Evolutionary conservation across 441 rosid genomes (phyloP).

Genomic region (Gossypium schwendimanii): DNA sequence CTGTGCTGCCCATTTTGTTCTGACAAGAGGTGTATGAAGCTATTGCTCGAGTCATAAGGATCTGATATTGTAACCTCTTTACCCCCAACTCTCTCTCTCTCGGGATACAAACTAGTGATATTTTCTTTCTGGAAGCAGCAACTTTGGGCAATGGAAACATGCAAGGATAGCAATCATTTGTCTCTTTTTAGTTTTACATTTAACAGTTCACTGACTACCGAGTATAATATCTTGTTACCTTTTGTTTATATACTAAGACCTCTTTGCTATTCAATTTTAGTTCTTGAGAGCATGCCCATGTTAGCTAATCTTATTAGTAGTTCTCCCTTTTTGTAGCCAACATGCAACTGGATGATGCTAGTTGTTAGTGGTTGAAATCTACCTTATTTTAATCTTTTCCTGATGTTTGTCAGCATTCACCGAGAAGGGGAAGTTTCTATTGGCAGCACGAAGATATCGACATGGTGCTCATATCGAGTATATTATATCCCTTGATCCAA

Average conservation of each 20-base stretch:
- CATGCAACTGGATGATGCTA: neutral
- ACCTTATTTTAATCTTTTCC: neutral
- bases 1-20: neutral
- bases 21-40: neutral
- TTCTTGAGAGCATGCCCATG: neutral
- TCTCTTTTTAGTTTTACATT: neutral
- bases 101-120: neutral
- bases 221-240: neutral
- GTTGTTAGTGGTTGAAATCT: neutral
- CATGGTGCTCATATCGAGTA: conserved; percentile 75
- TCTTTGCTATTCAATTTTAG: neutral
- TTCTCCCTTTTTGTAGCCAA: neutral
- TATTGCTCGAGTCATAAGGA: neutral
- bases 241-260: neutral
- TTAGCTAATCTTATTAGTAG: neutral
- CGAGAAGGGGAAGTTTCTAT: conserved; percentile 81
- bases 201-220: neutral
- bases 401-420: conserved; percentile 41
- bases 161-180: neutral
- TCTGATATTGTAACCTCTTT: neutral
- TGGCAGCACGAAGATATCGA: conserved; percentile 81
- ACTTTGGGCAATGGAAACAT: neutral
- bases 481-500: conserved; percentile 74
- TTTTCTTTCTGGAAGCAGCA: neutral
- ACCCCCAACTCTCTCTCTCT: neutral